phyloP scores from a whole-genome alignment of 1,139 yeast genomes.

The Kodamaea ohmeri region DNA sequence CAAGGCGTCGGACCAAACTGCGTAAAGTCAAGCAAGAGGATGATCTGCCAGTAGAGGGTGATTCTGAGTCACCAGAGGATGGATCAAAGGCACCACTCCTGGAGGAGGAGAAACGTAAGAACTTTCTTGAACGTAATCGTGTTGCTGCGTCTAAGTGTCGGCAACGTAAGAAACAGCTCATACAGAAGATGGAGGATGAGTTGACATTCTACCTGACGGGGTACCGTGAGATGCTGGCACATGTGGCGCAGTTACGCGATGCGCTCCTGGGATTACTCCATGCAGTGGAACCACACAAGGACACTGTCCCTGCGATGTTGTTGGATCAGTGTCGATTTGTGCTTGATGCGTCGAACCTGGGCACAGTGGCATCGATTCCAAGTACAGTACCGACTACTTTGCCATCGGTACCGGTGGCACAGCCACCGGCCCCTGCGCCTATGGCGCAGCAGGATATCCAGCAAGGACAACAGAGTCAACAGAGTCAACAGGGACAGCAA shows the following conservation, averaged over 20 bases:
- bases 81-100: slow-evolving; percentile 21
- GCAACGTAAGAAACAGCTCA: slow-evolving; percentile 87
- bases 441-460: background rate
- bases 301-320: slow-evolving; percentile 13
- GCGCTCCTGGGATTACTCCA: slow-evolving; percentile 53
- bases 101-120: slow-evolving; percentile 73
- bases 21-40: slow-evolving; percentile 13
- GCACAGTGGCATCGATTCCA: slow-evolving; percentile 26
- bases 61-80: slow-evolving; percentile 20
- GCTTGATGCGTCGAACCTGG: slow-evolving; percentile 22
- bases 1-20: slow-evolving; percentile 13
- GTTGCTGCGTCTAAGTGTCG: slow-evolving; percentile 96
- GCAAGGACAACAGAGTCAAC: too few species aligned
- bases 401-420: slow-evolving; percentile 6
- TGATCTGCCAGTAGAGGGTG: slow-evolving; percentile 9
- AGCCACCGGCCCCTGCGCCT: too few species aligned
- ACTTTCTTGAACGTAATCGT: slow-evolving; percentile 84
- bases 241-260: slow-evolving; percentile 56
- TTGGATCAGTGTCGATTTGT: slow-evolving; percentile 21
- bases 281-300: slow-evolving; percentile 38
- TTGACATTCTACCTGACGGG: slow-evolving; percentile 65
- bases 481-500: background rate
- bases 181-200: slow-evolving; percentile 79
- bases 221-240: slow-evolving; percentile 62
- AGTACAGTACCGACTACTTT: slow-evolving; percentile 36